These are phyloP conservation scores for Acanthamoeba culbertsoni DNA, from an alignment of 208 protist genomes.

Conservation along the genomic window DNA sequence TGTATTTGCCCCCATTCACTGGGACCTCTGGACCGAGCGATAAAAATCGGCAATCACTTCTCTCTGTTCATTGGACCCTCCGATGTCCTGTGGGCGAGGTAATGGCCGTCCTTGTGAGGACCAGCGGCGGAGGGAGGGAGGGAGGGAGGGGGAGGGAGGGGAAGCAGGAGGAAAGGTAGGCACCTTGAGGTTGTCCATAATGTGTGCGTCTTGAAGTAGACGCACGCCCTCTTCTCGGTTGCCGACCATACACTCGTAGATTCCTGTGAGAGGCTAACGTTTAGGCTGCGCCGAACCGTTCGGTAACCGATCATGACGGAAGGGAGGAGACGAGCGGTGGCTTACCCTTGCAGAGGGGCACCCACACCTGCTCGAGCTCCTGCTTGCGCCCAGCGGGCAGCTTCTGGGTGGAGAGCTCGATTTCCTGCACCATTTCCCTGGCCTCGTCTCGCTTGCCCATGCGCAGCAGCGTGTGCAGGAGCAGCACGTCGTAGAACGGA, in stretches of 20 bases:
- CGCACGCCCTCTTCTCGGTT: not conserved
- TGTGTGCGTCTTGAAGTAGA: not conserved
- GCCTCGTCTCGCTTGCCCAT: not conserved
- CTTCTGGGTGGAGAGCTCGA: not conserved
- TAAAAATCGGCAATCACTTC: not conserved
- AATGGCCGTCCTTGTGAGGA: not conserved
- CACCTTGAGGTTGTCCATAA: not conserved
- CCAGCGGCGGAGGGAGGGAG: too few relatives aligned
- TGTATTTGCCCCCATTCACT: not conserved
- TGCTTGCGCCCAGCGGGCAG: not conserved
- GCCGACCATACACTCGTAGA: not conserved
- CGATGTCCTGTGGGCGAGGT: not conserved
- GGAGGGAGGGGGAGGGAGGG: too few relatives aligned
- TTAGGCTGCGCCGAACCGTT: too few relatives aligned
- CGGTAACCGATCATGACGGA: not conserved
- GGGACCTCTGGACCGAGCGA: not conserved
- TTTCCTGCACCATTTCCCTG: not conserved
- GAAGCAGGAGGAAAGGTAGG: not conserved
- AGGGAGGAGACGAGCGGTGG: not conserved
- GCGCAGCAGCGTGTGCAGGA: not conserved
- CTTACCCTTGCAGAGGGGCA: not conserved
- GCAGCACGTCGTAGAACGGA: slow-evolving; percentile 11
- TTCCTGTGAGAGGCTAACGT: not conserved
- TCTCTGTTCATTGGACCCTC: slow-evolving; percentile 25
- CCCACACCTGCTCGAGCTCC: not conserved